Evolutionary conservation across 176 grass and related monocot genomes (phyloP).

Genomic region (Avena insularis): DNA sequence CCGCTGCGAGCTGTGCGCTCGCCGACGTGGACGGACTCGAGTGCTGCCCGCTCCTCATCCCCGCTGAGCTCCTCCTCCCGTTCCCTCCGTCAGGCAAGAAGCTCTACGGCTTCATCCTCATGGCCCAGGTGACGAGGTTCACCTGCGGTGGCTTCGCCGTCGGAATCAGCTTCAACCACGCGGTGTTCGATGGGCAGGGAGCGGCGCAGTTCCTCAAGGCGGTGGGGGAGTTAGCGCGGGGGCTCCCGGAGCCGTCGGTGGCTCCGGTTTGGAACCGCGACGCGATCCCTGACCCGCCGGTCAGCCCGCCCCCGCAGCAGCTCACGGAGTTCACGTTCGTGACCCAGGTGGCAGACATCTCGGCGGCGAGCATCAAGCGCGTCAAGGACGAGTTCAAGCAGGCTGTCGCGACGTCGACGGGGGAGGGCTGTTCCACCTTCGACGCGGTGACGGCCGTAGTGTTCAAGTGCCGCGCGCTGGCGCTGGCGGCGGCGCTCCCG

Average conservation of each 20-base stretch:
- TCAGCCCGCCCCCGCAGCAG: not conserved
- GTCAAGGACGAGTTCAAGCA: conserved; percentile 54
- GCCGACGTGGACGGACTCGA: conserved; percentile 73
- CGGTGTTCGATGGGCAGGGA: conserved; percentile 77
- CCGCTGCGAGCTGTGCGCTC: conserved; percentile 57
- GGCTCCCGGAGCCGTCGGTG: conserved; percentile 55
- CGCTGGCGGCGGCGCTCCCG: conserved; percentile 13
- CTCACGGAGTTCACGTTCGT: conserved; percentile 64
- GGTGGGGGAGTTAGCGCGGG: conserved; percentile 63
- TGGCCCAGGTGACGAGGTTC: conserved; percentile 48
- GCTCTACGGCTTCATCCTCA: conserved; percentile 64
- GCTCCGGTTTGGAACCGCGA: conserved; percentile 64
- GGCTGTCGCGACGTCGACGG: not conserved
- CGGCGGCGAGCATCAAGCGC: conserved; percentile 57
- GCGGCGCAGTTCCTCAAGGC: conserved; percentile 73
- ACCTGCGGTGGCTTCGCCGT: conserved; percentile 73
- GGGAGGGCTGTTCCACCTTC: conserved; percentile 73
- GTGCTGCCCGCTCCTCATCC: conserved; percentile 64
- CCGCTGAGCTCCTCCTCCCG: conserved; percentile 64
- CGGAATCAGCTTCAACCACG: conserved; percentile 81
- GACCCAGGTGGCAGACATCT: conserved; percentile 59
- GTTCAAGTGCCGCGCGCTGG: conserved; percentile 35
- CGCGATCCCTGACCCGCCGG: conserved; percentile 55
- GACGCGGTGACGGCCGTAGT: conserved; percentile 71
- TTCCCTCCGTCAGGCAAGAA: conserved; percentile 48